Conservation (phyloP, 179 eudicot genomes). For the Carnegiea gigantea region DNA sequence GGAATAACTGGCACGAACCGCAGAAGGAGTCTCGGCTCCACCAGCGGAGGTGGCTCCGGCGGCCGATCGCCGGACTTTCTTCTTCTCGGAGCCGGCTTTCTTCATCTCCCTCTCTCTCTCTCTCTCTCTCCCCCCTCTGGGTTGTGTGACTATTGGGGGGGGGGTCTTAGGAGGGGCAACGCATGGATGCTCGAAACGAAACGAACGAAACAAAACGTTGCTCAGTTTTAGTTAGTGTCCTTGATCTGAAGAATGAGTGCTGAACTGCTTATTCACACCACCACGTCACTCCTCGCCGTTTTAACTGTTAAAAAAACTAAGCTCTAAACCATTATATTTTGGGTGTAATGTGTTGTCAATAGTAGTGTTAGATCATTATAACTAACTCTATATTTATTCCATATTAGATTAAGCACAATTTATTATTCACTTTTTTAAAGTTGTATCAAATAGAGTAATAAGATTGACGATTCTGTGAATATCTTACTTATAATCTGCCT, state of each 20-base stretch:
- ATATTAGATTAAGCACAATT: too few relatives aligned
- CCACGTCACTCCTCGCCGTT: constrained; percentile 18
- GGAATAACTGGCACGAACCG: constrained; percentile 28
- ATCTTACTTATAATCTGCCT: too few relatives aligned
- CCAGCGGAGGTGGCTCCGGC: constrained; percentile 36
- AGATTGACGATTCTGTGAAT: too few relatives aligned
- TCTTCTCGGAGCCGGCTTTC: constrained; percentile 78
- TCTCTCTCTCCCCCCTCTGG: background rate
- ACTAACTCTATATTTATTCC: too few relatives aligned
- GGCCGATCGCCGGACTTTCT: constrained; percentile 64
- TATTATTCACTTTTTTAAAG: too few relatives aligned
- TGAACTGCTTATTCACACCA: background rate
- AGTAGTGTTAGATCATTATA: too few relatives aligned
- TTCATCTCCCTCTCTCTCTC: constrained; percentile 42
- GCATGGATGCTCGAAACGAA: too few relatives aligned
- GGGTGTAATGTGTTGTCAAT: too few relatives aligned
- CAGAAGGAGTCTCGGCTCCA: constrained; percentile 54
- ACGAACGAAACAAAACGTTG: too few relatives aligned
- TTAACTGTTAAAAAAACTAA: too few relatives aligned
- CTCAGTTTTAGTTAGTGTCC: background rate
- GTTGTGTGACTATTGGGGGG: background rate
- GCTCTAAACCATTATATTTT: too few relatives aligned
- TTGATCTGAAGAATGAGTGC: background rate
- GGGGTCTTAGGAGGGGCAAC: background rate
- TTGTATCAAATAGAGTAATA: too few relatives aligned